These are phyloP conservation scores for Neofusicoccum sp. DNA, from an alignment of 2,329 filamentous ascomycete genomes.

Conservation along the genomic window DNA sequence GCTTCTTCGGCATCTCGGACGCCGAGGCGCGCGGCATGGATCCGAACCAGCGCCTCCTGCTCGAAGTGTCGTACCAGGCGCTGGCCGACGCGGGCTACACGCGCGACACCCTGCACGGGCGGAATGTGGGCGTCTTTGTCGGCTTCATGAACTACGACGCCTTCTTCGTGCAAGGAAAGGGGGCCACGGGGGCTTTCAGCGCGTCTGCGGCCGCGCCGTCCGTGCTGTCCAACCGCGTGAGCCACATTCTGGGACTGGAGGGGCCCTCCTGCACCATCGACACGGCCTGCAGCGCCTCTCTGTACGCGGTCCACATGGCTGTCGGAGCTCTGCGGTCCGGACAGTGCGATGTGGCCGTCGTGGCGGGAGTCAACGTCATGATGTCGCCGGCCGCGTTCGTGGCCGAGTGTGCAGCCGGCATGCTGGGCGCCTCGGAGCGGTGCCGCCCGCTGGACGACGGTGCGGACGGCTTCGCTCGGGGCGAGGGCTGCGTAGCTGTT, in stretches of 20 bases:
- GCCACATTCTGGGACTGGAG: constrained; percentile 35
- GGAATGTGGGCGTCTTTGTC: constrained; percentile 30
- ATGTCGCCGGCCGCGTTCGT: background rate
- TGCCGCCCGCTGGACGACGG: constrained; percentile 29
- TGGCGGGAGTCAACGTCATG: constrained; percentile 15
- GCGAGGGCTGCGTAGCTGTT: constrained; percentile 27
- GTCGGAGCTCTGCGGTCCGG: constrained; percentile 27
- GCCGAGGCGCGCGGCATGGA: constrained; percentile 31
- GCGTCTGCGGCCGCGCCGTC: background rate
- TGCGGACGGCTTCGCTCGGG: constrained; percentile 31
- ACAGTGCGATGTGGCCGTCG: constrained; percentile 22
- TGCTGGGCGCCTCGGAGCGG: constrained; percentile 19
- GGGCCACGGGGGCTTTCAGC: background rate
- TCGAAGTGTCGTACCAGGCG: constrained; percentile 39
- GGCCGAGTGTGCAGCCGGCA: constrained; percentile 21
- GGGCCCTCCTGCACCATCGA: constrained; percentile 37
- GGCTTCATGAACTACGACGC: constrained; percentile 28
- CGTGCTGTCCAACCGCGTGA: constrained; percentile 35
- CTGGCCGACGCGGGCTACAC: constrained; percentile 40
- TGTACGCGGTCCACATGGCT: constrained; percentile 35
- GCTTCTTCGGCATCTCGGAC: constrained; percentile 30
- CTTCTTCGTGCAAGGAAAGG: background rate
- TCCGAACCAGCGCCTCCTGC: constrained; percentile 30
- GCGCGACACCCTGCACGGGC: constrained; percentile 28
- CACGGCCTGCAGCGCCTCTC: constrained; percentile 35